Conservation (phyloP, 805 yeast genomes). For the Blastobotrys robertii region DNA sequence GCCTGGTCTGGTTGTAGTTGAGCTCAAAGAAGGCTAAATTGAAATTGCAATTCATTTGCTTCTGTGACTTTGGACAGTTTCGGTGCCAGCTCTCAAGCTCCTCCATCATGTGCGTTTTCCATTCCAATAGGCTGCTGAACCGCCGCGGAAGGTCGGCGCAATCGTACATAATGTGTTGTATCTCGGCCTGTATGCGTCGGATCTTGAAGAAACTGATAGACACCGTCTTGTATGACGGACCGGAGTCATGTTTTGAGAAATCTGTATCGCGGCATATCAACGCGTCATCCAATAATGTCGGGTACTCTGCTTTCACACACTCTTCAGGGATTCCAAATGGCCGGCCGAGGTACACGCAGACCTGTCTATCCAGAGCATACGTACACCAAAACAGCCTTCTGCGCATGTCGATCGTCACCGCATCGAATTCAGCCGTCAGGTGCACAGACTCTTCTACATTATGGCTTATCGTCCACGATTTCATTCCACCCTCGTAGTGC, state of each 20-base stretch:
- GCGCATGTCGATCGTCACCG: slow-evolving; percentile 56
- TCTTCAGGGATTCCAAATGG: slow-evolving; percentile 88
- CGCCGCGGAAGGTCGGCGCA: slow-evolving; percentile 60
- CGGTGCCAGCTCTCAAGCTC: slow-evolving; percentile 56
- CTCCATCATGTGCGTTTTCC: slow-evolving; percentile 48
- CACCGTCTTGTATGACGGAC: slow-evolving; percentile 53
- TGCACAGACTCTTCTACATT: slow-evolving; percentile 2
- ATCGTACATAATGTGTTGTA: slow-evolving; percentile 64
- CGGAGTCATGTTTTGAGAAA: slow-evolving; percentile 3
- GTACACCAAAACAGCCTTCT: slow-evolving; percentile 84
- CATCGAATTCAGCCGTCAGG: slow-evolving; percentile 28
- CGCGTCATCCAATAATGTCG: slow-evolving; percentile 67
- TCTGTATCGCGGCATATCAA: slow-evolving; percentile 32
- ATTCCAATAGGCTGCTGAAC: slow-evolving; percentile 42
- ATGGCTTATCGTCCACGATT: slow-evolving; percentile 14
- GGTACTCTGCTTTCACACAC: slow-evolving; percentile 59
- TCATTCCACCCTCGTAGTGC: slow-evolving; percentile 48
- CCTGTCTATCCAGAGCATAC: slow-evolving; percentile 75
- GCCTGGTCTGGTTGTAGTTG: slow-evolving; percentile 66
- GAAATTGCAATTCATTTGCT: slow-evolving; percentile 65
- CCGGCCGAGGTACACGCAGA: slow-evolving; percentile 76
- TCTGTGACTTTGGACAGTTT: slow-evolving; percentile 43
- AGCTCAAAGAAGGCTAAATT: slow-evolving; percentile 58
- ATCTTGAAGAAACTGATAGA: slow-evolving; percentile 59
- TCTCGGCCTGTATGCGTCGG: slow-evolving; percentile 67